phyloP scores from a whole-genome alignment of 257 asterid genomes.

The Solanum virginianum region DNA sequence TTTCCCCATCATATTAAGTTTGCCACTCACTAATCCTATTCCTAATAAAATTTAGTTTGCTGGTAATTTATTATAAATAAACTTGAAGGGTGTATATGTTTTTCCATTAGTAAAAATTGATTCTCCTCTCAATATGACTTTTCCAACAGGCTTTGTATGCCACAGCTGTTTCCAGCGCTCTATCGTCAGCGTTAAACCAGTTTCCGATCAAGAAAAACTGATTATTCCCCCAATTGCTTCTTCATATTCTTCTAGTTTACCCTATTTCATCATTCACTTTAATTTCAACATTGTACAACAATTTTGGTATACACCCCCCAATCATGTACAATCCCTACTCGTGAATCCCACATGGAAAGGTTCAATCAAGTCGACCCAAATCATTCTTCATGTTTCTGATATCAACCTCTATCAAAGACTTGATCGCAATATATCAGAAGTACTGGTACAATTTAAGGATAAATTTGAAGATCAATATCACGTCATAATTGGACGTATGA shows the following conservation, averaged over 20 bases:
- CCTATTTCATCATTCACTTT: not conserved
- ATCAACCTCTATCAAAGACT: not conserved
- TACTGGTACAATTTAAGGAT: not conserved
- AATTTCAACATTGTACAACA: not conserved
- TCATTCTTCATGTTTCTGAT: not conserved
- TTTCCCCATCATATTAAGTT: too few species aligned
- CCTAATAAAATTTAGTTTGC: not conserved
- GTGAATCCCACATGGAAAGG: too few species aligned
- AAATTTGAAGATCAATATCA: not conserved
- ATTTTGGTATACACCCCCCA: not conserved
- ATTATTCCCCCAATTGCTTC: not conserved
- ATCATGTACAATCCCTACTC: not conserved
- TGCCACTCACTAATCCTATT: too few species aligned
- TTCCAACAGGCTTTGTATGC: not conserved
- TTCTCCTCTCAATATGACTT: not conserved
- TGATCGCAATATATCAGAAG: not conserved
- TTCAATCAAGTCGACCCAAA: too few species aligned
- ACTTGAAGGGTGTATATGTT: not conserved
- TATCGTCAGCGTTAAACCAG: not conserved
- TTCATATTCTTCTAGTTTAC: not conserved
- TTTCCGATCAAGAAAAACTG: not conserved
- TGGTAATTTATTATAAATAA: not conserved
- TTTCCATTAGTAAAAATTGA: not conserved
- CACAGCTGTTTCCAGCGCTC: not conserved
- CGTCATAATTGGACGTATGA: not conserved